Conservation (phyloP, 768 basidiomycete species). For the Mycena crocata region DNA sequence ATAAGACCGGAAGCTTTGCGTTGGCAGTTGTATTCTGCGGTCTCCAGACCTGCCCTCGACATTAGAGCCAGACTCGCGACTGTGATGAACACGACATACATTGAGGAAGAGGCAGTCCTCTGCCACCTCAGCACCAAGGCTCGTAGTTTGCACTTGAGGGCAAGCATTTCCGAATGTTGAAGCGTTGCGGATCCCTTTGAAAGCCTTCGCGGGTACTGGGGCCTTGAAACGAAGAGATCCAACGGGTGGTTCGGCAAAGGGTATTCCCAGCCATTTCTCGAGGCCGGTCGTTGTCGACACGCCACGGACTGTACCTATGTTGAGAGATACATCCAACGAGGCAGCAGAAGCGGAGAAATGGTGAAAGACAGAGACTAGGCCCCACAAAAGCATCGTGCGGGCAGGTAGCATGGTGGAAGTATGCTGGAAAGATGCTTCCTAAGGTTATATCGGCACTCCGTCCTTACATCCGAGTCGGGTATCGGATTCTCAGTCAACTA, state of each 20-base stretch:
- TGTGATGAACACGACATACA: slow-evolving; percentile 39
- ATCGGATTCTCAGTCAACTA: neutral
- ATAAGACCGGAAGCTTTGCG: slow-evolving; percentile 51
- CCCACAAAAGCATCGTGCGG: neutral
- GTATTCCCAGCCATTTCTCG: slow-evolving; percentile 72
- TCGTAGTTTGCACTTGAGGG: slow-evolving; percentile 54
- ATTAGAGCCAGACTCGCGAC: too few species aligned
- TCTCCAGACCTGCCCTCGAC: slow-evolving; percentile 47
- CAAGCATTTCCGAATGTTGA: slow-evolving; percentile 66
- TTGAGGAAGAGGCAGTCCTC: slow-evolving; percentile 71
- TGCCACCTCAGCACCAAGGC: slow-evolving; percentile 55
- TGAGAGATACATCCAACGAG: slow-evolving; percentile 51
- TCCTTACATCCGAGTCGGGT: neutral
- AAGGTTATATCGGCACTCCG: neutral
- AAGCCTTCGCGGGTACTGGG: slow-evolving; percentile 52
- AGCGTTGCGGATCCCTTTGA: slow-evolving; percentile 52
- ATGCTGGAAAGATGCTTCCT: slow-evolving; percentile 1
- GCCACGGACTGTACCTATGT: slow-evolving; percentile 62
- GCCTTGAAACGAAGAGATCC: slow-evolving; percentile 68
- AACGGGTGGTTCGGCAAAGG: slow-evolving; percentile 67
- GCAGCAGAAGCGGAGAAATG: slow-evolving; percentile 24
- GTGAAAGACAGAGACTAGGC: neutral
- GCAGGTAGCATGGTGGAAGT: slow-evolving; percentile 6
- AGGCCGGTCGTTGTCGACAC: slow-evolving; percentile 54
- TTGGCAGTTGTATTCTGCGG: slow-evolving; percentile 41